Base-by-base conservation (phyloP, 176 grass and related monocot species). In the Bolboschoenus planiculmis region DNA sequence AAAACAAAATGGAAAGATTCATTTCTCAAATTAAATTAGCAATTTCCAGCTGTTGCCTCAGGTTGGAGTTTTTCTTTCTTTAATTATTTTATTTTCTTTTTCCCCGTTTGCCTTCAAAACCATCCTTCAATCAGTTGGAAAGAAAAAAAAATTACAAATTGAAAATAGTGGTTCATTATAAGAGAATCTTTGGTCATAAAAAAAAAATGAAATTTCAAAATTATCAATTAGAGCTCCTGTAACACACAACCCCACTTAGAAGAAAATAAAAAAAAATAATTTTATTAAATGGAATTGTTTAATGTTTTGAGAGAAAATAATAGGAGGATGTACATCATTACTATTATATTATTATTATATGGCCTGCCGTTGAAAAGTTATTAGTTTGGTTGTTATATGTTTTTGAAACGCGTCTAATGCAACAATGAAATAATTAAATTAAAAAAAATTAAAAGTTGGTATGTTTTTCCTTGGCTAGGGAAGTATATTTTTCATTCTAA, bases 11-110 rank as follows among this genome's bases (percentile, higher is more conserved):
- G 43, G 20, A 26, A 53, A 53, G 0, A 30, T 24, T 15, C 1
- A 36, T 39, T 44, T 81, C 55, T 81, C 55, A 61, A 42, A 81
- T 60, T 16, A 58, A 81, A 81, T 15, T 81, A 20, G 30, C 35
- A 81, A 61, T 43, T 81, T 81, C 55, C 56, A 59, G 35, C 35
- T 43, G 55, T 35, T 16, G 78, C 78, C 78, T 54, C 56, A 56
- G 50, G 78, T 26, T 61, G 16, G 0, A 27, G 23, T 42, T 56
- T 56, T 24, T n/a, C 13, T 80, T 79, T 20, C 4, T 36, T 46
- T 5, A 1, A 44, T 46, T 16, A 3, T 75, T 77, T 26, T 43
- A 11, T 24, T 44, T 43, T 26, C 5, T 14, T 73, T 24, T 53
- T 10, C 3, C 21, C 46, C 27, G 44, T 77, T 77, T 77, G 24